These are phyloP conservation scores for Funneliformis mosseae DNA, from an alignment of 192 early-diverging fungal species.

Conservation along the genomic window DNA sequence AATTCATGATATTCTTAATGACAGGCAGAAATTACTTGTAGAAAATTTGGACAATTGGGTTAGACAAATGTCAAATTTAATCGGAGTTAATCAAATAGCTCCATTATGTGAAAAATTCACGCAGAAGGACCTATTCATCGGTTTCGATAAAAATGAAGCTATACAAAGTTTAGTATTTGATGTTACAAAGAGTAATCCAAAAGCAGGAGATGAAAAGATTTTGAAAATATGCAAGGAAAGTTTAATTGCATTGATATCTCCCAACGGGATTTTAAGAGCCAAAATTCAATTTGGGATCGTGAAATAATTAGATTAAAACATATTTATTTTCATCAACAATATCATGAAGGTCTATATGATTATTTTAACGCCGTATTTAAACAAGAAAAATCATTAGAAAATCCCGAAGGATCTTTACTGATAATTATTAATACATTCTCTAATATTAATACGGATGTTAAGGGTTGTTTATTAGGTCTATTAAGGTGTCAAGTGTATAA, in stretches of 20 bases:
- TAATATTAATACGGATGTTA: slow-evolving; percentile 9
- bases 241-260: slow-evolving; percentile 8
- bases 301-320: slow-evolving; percentile 1
- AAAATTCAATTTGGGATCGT: not conserved
- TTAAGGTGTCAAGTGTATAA: not conserved
- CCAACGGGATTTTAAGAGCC: slow-evolving; percentile 30
- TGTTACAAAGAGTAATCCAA: not conserved
- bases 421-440: slow-evolving; percentile 28
- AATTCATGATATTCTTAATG: not conserved
- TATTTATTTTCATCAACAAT: slow-evolving; percentile 1
- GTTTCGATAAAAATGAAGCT: slow-evolving; percentile 13
- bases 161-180: slow-evolving; percentile 26
- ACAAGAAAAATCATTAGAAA: not conserved
- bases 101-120: not conserved
- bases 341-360: not conserved
- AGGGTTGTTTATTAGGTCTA: not conserved
- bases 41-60: not conserved
- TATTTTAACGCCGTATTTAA: not conserved
- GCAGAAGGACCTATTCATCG: slow-evolving; percentile 25
- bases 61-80: not conserved
- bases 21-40: not conserved
- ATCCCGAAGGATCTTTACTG: not conserved
- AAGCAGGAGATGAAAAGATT: not conserved
- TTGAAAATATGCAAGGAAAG: slow-evolving; percentile 24
- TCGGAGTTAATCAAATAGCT: not conserved